Evolutionary conservation across 768 basidiomycete species (phyloP), one percentile per base, ranked within the genome.

Genomic region (Exidia glandulosa): DNA sequence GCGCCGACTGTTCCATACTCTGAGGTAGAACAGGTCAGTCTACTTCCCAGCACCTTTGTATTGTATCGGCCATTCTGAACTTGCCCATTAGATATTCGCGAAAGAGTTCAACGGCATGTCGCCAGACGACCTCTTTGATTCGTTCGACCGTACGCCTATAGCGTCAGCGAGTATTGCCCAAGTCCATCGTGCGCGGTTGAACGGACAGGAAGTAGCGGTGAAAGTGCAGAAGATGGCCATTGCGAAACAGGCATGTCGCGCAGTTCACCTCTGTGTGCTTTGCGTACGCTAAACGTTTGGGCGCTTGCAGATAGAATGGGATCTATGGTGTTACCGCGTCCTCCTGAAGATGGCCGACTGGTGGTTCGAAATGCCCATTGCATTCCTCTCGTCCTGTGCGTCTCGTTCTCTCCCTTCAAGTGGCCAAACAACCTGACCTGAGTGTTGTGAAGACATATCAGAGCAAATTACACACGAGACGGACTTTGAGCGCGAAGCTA

Each of bases 151-250:
- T 62, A 68, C 79, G 2, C 86, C 94, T 0, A 75, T 90, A 1
- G 94, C 94, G 0, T 90, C 88, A 62, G 94, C 94, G 2, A 90
- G 88, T 65, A 87, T 97, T 60, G 94, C 94, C 0, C 94, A 96
- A 69, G 94, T 96, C 0, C 94, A 96, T 68, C 79, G 80, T 50
- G 94, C 94, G 3, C 75, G 71, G n/a, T 68, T 86, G 45, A 77
- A 74, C 63, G 69, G 67, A 25, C 56, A 64, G 47, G 70, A 69
- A 57, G 93, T 97, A 1, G 94, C 94, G 0, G 94, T 97, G 62
- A 97, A 97, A 74, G 77, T 90, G 25, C 92, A 96, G 74, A 95
- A 94, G 66, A 92, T 91, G 2, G 87, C 84, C 33, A 90, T 97
- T 5, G 79, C 78, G 57, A 89, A 81, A 64, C 94, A 96, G 73